A percentile compares a stretch with the other conserved stretches of the same genome.
These are phyloP conservation scores for Cladorrhinum sp. DNA, from an alignment of 2,329 filamentous ascomycete species.

Conservation along the genomic window DNA sequence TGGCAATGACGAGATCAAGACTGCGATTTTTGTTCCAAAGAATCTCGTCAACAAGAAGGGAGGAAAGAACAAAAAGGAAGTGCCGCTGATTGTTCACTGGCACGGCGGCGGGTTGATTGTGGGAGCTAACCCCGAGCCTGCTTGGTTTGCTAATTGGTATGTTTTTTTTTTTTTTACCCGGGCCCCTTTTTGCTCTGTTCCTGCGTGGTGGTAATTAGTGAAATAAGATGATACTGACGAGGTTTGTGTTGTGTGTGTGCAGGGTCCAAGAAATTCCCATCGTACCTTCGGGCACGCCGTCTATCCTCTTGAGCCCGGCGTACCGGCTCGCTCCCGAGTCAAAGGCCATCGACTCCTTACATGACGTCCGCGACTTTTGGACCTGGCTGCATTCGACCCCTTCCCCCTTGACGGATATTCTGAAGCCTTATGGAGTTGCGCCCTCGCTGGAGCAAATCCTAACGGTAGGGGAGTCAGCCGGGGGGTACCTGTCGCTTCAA, in stretches of 20 bases:
- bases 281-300: slow-evolving; percentile 28
- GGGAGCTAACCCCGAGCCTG: slow-evolving; percentile 22
- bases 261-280: slow-evolving; percentile 34
- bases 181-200: neutral
- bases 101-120: slow-evolving; percentile 24
- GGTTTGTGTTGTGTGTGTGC: no score
- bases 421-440: slow-evolving; percentile 11
- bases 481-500: slow-evolving; percentile 27
- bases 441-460: slow-evolving; percentile 15
- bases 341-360: slow-evolving; percentile 43
- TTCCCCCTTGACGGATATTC: neutral
- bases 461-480: slow-evolving; percentile 25
- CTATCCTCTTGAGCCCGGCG: slow-evolving; percentile 47
- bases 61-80: neutral
- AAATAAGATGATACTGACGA: neutral
- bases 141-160: slow-evolving; percentile 20
- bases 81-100: slow-evolving; percentile 23
- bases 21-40: slow-evolving; percentile 18
- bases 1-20: slow-evolving; percentile 8
- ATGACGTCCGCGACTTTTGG: slow-evolving; percentile 49
- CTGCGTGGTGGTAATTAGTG: no score
- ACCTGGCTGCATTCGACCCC: slow-evolving; percentile 38
- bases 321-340: slow-evolving; percentile 52
- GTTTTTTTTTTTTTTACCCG: slow-evolving; percentile 16
- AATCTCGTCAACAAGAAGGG: neutral